phyloP scores from a whole-genome alignment of 2,329 filamentous ascomycete genomes.

The Talaromyces piceae region DNA sequence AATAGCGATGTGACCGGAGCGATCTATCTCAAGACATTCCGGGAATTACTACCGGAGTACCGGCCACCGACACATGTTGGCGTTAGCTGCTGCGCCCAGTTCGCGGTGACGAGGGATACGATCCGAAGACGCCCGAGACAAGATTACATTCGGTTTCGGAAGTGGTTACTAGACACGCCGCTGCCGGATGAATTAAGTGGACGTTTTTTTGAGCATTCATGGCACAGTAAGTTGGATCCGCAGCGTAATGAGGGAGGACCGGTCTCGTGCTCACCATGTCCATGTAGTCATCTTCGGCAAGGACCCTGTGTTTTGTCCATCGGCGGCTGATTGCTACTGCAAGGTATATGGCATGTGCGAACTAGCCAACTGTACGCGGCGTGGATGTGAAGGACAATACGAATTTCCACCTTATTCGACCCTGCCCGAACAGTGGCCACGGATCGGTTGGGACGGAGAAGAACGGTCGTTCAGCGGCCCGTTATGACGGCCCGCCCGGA shows the following conservation, averaged over 20 bases:
- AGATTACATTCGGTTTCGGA: constrained; percentile 42
- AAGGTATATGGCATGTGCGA: constrained; percentile 10
- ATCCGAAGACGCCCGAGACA: constrained; percentile 40
- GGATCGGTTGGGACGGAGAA: constrained; percentile 10
- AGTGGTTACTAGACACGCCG: constrained; percentile 45
- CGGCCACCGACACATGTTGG: constrained; percentile 34
- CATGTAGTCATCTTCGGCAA: constrained; percentile 9
- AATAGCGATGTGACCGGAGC: constrained; percentile 15
- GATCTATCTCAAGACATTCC: constrained; percentile 23
- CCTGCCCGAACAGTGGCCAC: constrained; percentile 5
- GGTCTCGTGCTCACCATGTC: background rate
- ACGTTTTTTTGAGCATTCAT: constrained; percentile 47
- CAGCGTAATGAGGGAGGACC: no score
- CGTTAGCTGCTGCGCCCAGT: constrained; percentile 50
- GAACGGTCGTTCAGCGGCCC: constrained; percentile 4
- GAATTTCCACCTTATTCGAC: constrained; percentile 4
- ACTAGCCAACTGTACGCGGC: constrained; percentile 1
- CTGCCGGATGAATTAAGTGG: constrained; percentile 43
- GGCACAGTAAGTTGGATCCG: constrained; percentile 39
- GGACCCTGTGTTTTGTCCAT: constrained; percentile 6
- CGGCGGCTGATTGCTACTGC: constrained; percentile 10
- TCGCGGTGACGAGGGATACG: constrained; percentile 45
- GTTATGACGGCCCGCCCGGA: background rate
- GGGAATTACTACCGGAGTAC: constrained; percentile 13
- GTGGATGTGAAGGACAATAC: constrained; percentile 8